A percentile compares a stretch with the other conserved stretches of the same genome.
phyloP scores from a whole-genome alignment of 1,284 basidiomycete genomes.

The Austropuccinia psidii region DNA sequence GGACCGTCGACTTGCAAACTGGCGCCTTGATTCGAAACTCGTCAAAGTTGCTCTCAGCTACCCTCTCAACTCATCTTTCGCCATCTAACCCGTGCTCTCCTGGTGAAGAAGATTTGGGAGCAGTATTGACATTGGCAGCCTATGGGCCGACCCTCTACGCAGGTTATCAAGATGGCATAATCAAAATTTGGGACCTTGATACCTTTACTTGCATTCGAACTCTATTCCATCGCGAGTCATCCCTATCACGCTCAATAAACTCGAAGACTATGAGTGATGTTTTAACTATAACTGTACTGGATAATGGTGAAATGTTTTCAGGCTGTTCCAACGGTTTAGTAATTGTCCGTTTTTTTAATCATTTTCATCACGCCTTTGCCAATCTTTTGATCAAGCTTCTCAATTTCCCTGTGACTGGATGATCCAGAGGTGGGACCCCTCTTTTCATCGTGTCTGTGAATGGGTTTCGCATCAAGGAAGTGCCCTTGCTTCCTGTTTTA shows the following conservation, averaged over 20 bases:
- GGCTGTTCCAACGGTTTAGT: constrained; percentile 33
- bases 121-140: constrained; percentile 21
- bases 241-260: neutral
- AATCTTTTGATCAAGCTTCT: neutral
- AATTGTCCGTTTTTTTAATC: constrained; percentile 8
- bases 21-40: constrained; percentile 1
- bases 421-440: constrained; percentile 31
- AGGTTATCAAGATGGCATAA: constrained; percentile 37
- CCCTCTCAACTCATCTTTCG: neutral
- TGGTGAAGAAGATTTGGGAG: constrained; percentile 25
- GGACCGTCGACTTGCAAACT: constrained; percentile 24
- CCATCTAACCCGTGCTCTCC: neutral
- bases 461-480: constrained; percentile 35
- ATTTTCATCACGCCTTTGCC: neutral
- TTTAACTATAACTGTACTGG: constrained; percentile 29
- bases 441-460: constrained; percentile 23
- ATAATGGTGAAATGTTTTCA: constrained; percentile 37
- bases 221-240: constrained; percentile 34
- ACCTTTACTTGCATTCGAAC: constrained; percentile 37
- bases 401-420: neutral
- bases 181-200: constrained; percentile 37
- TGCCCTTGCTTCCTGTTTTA: constrained; percentile 30
- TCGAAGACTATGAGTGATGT: constrained; percentile 29
- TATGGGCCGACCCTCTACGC: constrained; percentile 30
- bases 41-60: constrained; percentile 10